These are phyloP conservation scores for Capsella rubella DNA, from an alignment of 441 rosid genomes.

Conservation along the genomic window DNA sequence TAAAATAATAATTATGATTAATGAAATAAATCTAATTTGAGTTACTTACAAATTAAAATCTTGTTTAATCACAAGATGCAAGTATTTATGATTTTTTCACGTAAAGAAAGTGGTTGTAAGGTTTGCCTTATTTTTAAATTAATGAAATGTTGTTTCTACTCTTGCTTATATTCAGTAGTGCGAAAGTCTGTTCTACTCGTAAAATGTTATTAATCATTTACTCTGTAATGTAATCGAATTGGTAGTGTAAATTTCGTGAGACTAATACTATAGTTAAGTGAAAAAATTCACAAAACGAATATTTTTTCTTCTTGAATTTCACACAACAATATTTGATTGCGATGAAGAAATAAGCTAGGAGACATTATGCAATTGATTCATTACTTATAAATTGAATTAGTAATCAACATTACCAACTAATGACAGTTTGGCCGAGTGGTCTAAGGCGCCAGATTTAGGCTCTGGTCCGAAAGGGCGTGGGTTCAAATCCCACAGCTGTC, in stretches of 20 bases:
- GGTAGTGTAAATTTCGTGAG: no score
- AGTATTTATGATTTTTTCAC: slow-evolving; percentile 1
- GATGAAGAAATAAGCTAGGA: no score
- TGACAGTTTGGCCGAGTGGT: slow-evolving; percentile 54
- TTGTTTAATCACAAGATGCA: background rate
- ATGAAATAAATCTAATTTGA: background rate
- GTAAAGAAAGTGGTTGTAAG: background rate
- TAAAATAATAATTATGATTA: background rate
- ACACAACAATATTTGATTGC: no score
- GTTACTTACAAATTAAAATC: background rate
- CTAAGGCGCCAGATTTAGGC: slow-evolving; percentile 99
- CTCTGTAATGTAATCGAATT: no score
- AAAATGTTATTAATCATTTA: background rate
- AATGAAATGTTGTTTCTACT: background rate
- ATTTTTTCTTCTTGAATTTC: no score
- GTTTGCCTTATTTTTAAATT: background rate
- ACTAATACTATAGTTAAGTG: no score
- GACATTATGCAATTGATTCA: no score
- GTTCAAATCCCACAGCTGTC: slow-evolving; percentile 92
- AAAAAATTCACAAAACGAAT: no score
- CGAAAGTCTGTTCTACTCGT: background rate
- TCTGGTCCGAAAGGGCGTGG: slow-evolving; percentile 99
- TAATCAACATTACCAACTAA: no score
- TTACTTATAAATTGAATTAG: no score
- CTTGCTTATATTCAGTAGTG: background rate